Base-by-base conservation (phyloP, 2,329 filamentous ascomycete genomes). In the Anthostomella pinea region DNA sequence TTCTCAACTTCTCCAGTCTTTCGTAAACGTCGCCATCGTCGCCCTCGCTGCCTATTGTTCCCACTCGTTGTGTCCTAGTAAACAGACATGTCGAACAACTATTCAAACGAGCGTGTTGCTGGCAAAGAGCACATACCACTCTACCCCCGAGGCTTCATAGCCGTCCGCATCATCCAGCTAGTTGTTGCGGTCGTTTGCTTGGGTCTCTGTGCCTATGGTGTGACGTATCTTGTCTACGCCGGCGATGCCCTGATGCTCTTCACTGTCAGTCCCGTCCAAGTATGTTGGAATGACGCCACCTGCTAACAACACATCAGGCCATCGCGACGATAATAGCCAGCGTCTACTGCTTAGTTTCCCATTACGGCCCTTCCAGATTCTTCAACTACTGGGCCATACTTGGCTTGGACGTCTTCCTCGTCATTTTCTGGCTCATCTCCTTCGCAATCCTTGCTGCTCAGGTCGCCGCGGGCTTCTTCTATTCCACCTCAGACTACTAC, bases 341-440 rank as follows among this genome's bases (percentile, higher is more conserved):
- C 30, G 57, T 68, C 41, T 79, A 77, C 58, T 58, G 67, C 33
- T 52, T 75, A 8, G 56, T 69, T 11, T 64, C 69, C n/a, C 59
- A 65, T 26, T 63, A 59, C 23, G 61, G 59, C 15, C 51, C 58
- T 1, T 61, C 65, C n/a, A 54, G 54, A 3, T 48, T 63, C 14
- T 76, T 71, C 57, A 79, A 78, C 55, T 72, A 72, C 57, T 77
- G 72, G 67, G 69, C 70, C 17, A 62, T 73, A 6, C 55, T 79
- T 3, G 62, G 60, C 15, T 59, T 79, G 23, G 75, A 79, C 44
- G 64, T 72, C 14, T 64, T 72, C 38, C 65, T 73, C 19, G 52
- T 72, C 35, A 41, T 79, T 37, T 71, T 79, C 54, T 80, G 74
- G 75, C 58, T 75, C 22, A 48, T 59, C 33, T 61, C 66, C 2